Percentiles rank a stretch among this genome's conserved stretches.
phyloP scores from a whole-genome alignment of 2,329 filamentous ascomycete species.

The Talaromyces sp. region DNA sequence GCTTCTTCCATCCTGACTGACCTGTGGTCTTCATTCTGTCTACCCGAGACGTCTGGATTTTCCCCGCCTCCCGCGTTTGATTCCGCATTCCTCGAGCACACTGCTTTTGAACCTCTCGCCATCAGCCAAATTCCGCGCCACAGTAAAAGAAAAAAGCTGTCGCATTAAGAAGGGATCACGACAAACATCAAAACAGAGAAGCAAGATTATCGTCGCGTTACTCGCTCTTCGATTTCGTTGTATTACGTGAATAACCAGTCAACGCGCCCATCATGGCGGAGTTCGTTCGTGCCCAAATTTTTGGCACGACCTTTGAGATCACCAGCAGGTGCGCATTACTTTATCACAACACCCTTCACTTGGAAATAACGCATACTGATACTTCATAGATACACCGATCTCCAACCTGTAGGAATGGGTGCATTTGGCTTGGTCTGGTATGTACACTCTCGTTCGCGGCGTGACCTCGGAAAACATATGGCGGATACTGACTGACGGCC shows the following conservation, averaged over 20 bases:
- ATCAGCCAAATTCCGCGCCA: background rate
- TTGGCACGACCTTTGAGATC: slow-evolving; percentile 99
- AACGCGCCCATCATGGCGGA: slow-evolving; percentile 75
- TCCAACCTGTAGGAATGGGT: slow-evolving; percentile 98
- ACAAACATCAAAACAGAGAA: background rate
- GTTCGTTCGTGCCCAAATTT: slow-evolving; percentile 98
- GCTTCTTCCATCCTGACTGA: background rate
- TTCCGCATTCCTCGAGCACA: background rate
- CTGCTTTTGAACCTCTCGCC: background rate
- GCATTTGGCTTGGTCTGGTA: slow-evolving; percentile 98
- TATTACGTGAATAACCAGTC: background rate
- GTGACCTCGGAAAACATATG: background rate
- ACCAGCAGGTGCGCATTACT: slow-evolving; percentile 76
- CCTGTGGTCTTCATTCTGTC: background rate
- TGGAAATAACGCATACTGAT: slow-evolving; percentile 24
- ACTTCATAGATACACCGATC: slow-evolving; percentile 78
- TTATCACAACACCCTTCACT: background rate
- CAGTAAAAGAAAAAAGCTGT: background rate
- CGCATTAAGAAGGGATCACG: background rate
- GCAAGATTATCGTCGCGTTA: background rate
- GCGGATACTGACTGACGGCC: slow-evolving; percentile 23
- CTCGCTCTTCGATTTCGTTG: background rate
- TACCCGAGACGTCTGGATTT: background rate
- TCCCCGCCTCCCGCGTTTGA: slow-evolving; percentile 2
- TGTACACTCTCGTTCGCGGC: slow-evolving; percentile 29